Evolutionary conservation across 495 filamentous ascomycete species (phyloP), one percentile per base, ranked within the genome.

Genomic region (Copromyces sp.): DNA sequence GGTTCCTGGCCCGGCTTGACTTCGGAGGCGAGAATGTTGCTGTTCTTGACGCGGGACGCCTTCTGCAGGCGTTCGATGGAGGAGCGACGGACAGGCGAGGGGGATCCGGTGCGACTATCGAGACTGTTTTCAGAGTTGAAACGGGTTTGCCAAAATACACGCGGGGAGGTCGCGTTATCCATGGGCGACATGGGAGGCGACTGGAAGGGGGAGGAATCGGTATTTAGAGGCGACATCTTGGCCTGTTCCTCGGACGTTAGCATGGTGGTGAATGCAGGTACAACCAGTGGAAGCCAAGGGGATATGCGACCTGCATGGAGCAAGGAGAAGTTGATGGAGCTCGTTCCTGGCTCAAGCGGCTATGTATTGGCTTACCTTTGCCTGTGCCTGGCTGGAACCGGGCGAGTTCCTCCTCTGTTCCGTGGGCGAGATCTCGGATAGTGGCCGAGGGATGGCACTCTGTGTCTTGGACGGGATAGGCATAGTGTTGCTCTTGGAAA

Each of bases 1-100:
- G 94, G 94, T 77, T 97, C 94, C 80, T 97, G 96, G 77, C 97
- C 93, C 76, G 95, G 88, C 77, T 93, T 92, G 75, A 92, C 88
- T 80, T 97, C 93, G 39, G 93, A 91, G 32, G 93, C 92, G 76
- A 97, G 92, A 86, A 98, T 97, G 83, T 88, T 94, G 85, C 94
- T 95, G 83, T 97, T 98, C 83, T 95, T 97, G 69, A 99, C 95
- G 47, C 95, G 91, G 45, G 95, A 97, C 4, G 92, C 94, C 75
- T 91, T 91, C 84, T 98, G 96, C 72, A 99, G 82, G 69, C 94
- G 93, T 82, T 99, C 95, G 71, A 98, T 90, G 12, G 95, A 98
- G 6, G 93, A 90, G 74, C 95, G 91, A 77, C 92, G 91, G 0
- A 87, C 85, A 1, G 91, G 90, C 29, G 90, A 90, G 20, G 89